Evolutionary conservation across 192 early-diverging fungal genomes (phyloP).

Genomic region (Dissophora globulifera): DNA sequence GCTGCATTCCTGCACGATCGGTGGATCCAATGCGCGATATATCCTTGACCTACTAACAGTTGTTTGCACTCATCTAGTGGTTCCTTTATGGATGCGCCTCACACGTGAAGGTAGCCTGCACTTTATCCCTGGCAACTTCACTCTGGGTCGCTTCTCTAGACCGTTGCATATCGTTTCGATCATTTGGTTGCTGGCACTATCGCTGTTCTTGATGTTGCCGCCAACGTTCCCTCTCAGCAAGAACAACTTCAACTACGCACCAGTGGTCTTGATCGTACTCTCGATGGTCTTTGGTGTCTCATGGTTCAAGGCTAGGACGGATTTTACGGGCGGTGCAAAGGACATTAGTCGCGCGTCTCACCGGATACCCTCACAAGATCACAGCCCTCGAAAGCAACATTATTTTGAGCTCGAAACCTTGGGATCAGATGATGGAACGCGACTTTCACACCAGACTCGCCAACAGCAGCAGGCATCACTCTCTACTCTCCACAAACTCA

Average conservation of each 20-base stretch:
- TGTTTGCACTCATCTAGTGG: too few species aligned
- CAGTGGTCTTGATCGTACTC: constrained; percentile 7
- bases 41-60: too few species aligned
- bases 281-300: constrained; percentile 15
- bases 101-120: constrained; percentile 30
- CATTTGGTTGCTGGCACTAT: constrained; percentile 16
- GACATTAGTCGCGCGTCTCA: constrained; percentile 37
- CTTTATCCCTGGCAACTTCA: constrained; percentile 25
- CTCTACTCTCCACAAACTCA: not conserved
- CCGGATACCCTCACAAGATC: constrained; percentile 8
- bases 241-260: constrained; percentile 43
- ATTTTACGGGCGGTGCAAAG: constrained; percentile 43
- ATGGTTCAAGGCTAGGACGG: constrained; percentile 37
- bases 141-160: constrained; percentile 23
- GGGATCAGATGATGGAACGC: too few species aligned
- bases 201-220: constrained; percentile 22
- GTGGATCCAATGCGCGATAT: too few species aligned
- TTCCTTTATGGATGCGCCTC: constrained; percentile 42
- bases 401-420: not conserved
- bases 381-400: constrained; percentile 6
- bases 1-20: too few species aligned
- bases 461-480: not conserved
- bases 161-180: constrained; percentile 21
- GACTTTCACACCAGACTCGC: too few species aligned
- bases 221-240: constrained; percentile 19